These are phyloP conservation scores for Komagataella ulmi DNA, from an alignment of 805 yeast genomes.

Conservation along the genomic window DNA sequence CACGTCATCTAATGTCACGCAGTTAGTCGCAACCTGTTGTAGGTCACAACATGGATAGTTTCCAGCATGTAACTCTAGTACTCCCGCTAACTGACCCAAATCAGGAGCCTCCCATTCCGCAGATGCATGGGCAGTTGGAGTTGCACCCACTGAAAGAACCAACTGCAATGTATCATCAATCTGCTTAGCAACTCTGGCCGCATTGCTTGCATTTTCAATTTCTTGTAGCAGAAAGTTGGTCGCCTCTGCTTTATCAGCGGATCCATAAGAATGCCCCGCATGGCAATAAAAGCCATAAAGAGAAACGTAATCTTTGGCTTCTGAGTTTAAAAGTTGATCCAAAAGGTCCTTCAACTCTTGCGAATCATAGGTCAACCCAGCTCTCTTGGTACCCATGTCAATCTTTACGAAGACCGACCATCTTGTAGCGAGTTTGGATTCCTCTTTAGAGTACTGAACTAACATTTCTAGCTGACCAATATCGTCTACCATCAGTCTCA, in stretches of 20 bases:
- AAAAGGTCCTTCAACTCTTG: conserved; percentile 24
- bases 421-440: conserved; percentile 13
- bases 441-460: conserved; percentile 17
- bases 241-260: conserved; percentile 32
- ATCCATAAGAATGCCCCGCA: conserved; percentile 63
- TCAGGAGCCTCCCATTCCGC: conserved; percentile 10
- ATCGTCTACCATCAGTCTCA: conserved; percentile 51
- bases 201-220: conserved; percentile 39
- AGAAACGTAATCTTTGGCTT: conserved; percentile 20
- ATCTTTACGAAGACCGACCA: conserved; percentile 63
- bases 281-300: conserved; percentile 66
- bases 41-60: conserved; percentile 62
- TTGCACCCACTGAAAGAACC: conserved; percentile 63
- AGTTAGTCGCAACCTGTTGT: conserved; percentile 65
- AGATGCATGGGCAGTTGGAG: conserved; percentile 65
- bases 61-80: conserved; percentile 70
- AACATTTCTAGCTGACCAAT: conserved; percentile 39
- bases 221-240: conserved; percentile 38
- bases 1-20: conserved; percentile 30
- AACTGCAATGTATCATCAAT: conserved; percentile 25
- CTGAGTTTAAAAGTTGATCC: conserved; percentile 13
- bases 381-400: conserved; percentile 61
- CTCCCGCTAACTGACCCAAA: conserved; percentile 19
- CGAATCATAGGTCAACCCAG: conserved; percentile 32
- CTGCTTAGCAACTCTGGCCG: conserved; percentile 25